Evolutionary conservation across 2,329 filamentous ascomycete species (phyloP).

Genomic region (Nemania bipapillata): DNA sequence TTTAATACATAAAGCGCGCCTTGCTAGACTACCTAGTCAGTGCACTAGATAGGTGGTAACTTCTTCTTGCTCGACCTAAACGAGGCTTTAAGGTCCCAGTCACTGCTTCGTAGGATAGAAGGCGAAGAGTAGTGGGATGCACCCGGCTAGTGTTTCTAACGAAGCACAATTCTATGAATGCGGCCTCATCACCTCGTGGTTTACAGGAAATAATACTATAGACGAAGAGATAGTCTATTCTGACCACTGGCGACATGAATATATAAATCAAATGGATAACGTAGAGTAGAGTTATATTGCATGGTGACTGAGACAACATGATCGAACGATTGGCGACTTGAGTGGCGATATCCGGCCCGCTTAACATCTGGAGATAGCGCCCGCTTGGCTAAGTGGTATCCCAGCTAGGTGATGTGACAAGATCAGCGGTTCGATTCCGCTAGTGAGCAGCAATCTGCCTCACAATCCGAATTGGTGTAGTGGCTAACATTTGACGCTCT

Average conservation of each 20-base stretch:
- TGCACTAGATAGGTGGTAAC: no score
- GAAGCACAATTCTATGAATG: not conserved
- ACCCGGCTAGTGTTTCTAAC: not conserved
- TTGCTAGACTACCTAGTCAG: no score
- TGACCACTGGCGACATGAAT: no score
- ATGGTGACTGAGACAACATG: not conserved
- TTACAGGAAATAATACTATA: no score
- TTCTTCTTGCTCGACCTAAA: no score
- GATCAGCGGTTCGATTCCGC: constrained; percentile 35
- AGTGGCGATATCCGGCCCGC: rapidly evolving
- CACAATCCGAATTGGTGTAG: constrained; percentile 52
- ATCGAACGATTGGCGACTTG: not conserved
- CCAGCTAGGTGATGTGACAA: constrained; percentile 29
- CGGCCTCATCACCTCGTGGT: no score
- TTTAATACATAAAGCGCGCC: no score
- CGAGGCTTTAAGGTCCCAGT: no score
- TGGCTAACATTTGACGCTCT: constrained; percentile 53
- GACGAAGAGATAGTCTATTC: no score
- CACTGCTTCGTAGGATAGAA: not conserved
- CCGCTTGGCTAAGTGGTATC: constrained; percentile 34
- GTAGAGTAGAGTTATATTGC: not conserved
- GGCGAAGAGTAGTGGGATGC: not conserved
- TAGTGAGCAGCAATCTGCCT: constrained; percentile 28
- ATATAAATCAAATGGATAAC: no score
- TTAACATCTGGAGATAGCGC: not conserved